Percentiles rank a stretch among this genome's conserved stretches.
phyloP scores from a whole-genome alignment of 495 filamentous ascomycete species.

The Xylaria sp. region DNA sequence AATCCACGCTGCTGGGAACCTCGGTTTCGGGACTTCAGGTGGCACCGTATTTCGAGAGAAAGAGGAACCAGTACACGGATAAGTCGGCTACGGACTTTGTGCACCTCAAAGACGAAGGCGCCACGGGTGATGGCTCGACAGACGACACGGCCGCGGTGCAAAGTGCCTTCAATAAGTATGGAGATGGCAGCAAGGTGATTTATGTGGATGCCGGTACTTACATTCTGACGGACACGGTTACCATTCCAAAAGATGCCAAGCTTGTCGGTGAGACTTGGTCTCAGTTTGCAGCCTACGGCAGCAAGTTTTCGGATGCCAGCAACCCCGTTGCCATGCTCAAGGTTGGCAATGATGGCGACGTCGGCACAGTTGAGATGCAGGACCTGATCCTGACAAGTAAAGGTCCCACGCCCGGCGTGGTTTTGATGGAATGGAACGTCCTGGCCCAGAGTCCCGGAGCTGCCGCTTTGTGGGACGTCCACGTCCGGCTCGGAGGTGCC shows the following conservation, averaged over 20 bases:
- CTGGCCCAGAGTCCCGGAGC: conserved; percentile 49
- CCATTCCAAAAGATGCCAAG: conserved; percentile 59
- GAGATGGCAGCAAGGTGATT: conserved; percentile 58
- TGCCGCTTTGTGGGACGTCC: conserved; percentile 68
- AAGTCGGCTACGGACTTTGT: conserved; percentile 48
- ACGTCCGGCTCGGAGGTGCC: conserved; percentile 73
- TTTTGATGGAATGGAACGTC: conserved; percentile 36
- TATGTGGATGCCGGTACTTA: conserved; percentile 68
- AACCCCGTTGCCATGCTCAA: conserved; percentile 59
- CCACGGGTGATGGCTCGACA: conserved; percentile 39
- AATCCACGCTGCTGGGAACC: conserved; percentile 9
- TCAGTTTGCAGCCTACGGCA: conserved; percentile 52
- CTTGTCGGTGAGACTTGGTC: conserved; percentile 57
- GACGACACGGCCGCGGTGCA: conserved; percentile 45
- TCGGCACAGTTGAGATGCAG: conserved; percentile 62
- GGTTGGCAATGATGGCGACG: conserved; percentile 58
- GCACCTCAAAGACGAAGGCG: conserved; percentile 36
- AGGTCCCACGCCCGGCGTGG: conserved; percentile 52
- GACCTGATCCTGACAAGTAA: conserved; percentile 57
- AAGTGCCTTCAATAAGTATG: conserved; percentile 22
- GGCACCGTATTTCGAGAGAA: conserved; percentile 63
- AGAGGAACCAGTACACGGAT: conserved; percentile 71
- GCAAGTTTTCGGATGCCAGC: conserved; percentile 55
- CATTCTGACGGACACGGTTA: conserved; percentile 48
- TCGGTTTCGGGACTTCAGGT: conserved; percentile 15